A percentile compares a stretch with the other conserved stretches of the same genome.
phyloP scores from a whole-genome alignment of 257 asterid genomes.

The Plantago elongata region DNA sequence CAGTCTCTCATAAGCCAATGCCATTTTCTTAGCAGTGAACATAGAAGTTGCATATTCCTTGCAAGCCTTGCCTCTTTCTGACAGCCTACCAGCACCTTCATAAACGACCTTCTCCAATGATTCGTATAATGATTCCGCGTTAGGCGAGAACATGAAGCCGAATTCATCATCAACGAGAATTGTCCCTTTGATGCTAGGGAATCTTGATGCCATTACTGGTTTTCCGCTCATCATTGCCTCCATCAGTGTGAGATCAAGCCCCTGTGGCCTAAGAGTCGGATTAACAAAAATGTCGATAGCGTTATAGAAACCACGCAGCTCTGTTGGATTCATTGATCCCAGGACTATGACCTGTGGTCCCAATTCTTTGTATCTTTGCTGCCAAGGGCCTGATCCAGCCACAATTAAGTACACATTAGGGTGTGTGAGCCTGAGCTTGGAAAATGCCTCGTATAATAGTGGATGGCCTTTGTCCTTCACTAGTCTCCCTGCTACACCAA shows the following conservation, averaged over 20 bases:
- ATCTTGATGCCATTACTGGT: constrained; percentile 86
- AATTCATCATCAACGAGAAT: constrained; percentile 64
- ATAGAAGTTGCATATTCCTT: constrained; percentile 60
- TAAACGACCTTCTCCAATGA: constrained; percentile 53
- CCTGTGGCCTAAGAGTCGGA: constrained; percentile 93
- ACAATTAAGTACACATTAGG: constrained; percentile 57
- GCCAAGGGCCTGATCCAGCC: constrained; percentile 97
- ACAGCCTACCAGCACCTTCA: constrained; percentile 61
- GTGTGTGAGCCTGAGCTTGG: constrained; percentile 41
- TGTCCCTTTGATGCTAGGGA: constrained; percentile 87
- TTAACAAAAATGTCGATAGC: constrained; percentile 79
- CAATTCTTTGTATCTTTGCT: constrained; percentile 55
- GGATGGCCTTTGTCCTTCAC: constrained; percentile 96
- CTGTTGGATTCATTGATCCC: constrained; percentile 65
- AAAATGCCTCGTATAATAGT: constrained; percentile 66
- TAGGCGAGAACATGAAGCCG: constrained; percentile 87
- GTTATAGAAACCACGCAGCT: constrained; percentile 58
- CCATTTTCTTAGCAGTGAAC: constrained; percentile 89
- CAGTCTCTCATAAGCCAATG: constrained; percentile 83
- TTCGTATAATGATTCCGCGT: constrained; percentile 60
- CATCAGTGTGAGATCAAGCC: constrained; percentile 86
- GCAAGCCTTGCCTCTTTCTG: constrained; percentile 74
- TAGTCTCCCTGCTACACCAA: constrained; percentile 84
- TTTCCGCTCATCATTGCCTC: constrained; percentile 97
- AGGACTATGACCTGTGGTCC: constrained; percentile 60